Base-by-base conservation (phyloP, 1,284 basidiomycete species). In the Chalciporus piperatoides region DNA sequence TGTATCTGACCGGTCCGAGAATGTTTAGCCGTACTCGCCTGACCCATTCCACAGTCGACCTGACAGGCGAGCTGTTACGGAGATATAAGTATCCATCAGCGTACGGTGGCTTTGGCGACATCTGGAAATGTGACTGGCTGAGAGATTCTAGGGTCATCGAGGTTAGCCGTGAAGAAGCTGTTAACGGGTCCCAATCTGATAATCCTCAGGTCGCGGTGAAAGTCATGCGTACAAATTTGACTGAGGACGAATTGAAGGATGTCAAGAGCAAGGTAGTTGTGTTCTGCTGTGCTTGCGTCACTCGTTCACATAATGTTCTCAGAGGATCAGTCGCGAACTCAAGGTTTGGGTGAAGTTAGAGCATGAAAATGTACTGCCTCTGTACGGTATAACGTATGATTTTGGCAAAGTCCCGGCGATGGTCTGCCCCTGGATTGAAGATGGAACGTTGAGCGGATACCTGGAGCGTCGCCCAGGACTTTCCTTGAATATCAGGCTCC, bases 121-220 rank as follows among this genome's bases (percentile, higher is more conserved):
- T 60, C 30, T 62, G 60, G 59, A 64, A 62, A 50, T 62, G 58
- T 2, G 56, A 46, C 23, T 60, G 58, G 60, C 39, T 60, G 5
- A 51, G 48, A 17, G 59, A 54, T 39, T 42, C 37, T 3, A 49
- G 55, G 19, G 35, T 41, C 10, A 55, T 58, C 23, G 38, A 55
- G 44, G 60, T 62, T 17, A 39, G 49, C 48, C n/a, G 11, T 25
- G 12, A 27, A 28, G 30, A 14, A 9, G 5, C 15, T 19, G 2
- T 2, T 17, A 30, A 17, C 8, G 6, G 2, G 2, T 2, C 24
- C 8, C 23, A 6, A 21, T 14, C 28, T 28, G 24, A 15, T 24
- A 3, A 28, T 36, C 9, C 4, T 17, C 30, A 63, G 60, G 59
- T 61, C 7, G 60, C 59, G 11, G 56, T 64, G 21, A 63, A 64